Percentiles rank a stretch among this genome's conserved stretches.
Evolutionary conservation across 768 basidiomycete genomes (phyloP).

Genomic region (Pulveroboletus sp.): DNA sequence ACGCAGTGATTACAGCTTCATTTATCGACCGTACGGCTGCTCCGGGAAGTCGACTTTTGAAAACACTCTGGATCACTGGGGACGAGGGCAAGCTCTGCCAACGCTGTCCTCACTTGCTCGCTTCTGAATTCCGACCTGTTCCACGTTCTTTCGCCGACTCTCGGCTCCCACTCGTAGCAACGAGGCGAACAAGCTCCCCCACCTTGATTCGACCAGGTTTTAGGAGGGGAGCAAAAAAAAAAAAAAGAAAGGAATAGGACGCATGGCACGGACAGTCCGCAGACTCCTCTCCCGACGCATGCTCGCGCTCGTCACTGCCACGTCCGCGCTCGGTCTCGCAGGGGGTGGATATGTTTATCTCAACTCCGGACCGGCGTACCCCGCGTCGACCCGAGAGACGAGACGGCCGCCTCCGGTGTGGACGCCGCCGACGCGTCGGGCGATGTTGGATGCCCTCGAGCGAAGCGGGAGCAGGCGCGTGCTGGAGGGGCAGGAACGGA

Average conservation of each 20-base stretch:
- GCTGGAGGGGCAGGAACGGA: slow-evolving; percentile 21
- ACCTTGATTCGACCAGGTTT: background rate
- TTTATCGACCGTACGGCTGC: too few relatives aligned
- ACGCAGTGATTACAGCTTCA: background rate
- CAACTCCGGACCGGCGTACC: slow-evolving; percentile 68
- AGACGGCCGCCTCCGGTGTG: slow-evolving; percentile 75
- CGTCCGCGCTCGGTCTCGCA: slow-evolving; percentile 47
- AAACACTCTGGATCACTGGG: too few relatives aligned
- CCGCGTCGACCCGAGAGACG: slow-evolving; percentile 55
- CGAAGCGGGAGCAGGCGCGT: slow-evolving; percentile 6
- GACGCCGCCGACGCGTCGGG: slow-evolving; percentile 66
- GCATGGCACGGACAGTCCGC: slow-evolving; percentile 9
- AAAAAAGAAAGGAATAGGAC: too few relatives aligned
- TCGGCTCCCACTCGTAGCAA: too few relatives aligned
- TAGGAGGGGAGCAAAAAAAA: too few relatives aligned
- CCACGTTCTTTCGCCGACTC: background rate
- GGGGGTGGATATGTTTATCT: slow-evolving; percentile 68
- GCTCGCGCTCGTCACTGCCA: slow-evolving; percentile 48
- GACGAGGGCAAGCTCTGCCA: too few relatives aligned
- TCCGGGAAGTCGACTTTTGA: background rate
- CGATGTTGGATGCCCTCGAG: slow-evolving; percentile 56
- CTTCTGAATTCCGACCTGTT: background rate
- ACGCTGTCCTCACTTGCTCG: background rate
- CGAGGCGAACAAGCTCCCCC: background rate
- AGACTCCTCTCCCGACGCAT: slow-evolving; percentile 46